phyloP scores from a whole-genome alignment of 1,284 basidiomycete species.

The Leccinum fallax region DNA sequence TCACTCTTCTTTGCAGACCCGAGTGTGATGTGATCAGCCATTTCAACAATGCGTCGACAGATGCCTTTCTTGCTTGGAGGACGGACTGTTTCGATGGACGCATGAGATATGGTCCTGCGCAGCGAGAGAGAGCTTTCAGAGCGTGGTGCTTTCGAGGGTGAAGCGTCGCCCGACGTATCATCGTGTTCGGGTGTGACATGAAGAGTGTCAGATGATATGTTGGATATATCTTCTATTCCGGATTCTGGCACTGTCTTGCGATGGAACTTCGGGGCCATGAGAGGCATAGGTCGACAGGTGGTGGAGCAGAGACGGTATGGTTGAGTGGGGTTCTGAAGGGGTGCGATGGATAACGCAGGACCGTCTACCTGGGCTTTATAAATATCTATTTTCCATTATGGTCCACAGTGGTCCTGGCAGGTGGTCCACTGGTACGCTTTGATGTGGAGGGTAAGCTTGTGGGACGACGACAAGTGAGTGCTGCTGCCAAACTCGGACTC shows the following conservation, averaged over 20 bases:
- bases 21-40: conserved; percentile 10
- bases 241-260: not conserved
- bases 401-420: not conserved
- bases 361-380: not conserved
- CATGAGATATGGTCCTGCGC: conserved; percentile 21
- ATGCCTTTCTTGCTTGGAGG: conserved; percentile 13
- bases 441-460: not conserved
- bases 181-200: not conserved
- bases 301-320: not conserved
- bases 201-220: not conserved
- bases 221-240: not conserved
- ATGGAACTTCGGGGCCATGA: not conserved
- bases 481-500: not conserved
- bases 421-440: not conserved
- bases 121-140: conserved; percentile 6
- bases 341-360: not conserved
- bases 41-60: conserved; percentile 22
- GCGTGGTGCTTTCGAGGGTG: conserved; percentile 14
- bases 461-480: not conserved
- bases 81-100: conserved; percentile 21
- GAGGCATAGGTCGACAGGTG: not conserved
- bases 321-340: not conserved
- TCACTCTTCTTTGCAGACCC: conserved; percentile 11
- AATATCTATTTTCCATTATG: not conserved
- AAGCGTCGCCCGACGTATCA: not conserved